A percentile compares a stretch with the other conserved stretches of the same genome.
These are phyloP conservation scores for Chalciporus sphaerocephalus DNA, from an alignment of 768 basidiomycete species.

Conservation along the genomic window DNA sequence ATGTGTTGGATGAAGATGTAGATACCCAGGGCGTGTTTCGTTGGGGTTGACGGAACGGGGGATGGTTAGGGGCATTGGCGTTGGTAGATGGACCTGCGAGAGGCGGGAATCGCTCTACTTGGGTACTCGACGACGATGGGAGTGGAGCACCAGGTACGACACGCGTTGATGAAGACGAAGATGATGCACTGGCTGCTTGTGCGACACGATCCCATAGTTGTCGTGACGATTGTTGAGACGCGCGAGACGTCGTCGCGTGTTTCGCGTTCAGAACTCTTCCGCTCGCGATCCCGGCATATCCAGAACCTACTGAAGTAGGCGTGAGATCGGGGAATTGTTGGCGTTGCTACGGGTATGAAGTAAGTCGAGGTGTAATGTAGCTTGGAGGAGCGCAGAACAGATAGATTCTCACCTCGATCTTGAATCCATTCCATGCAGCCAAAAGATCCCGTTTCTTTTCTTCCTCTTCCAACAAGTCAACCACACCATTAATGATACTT, in stretches of 20 bases:
- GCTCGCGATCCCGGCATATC: conserved; percentile 75
- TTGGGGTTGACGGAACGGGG: conserved; percentile 39
- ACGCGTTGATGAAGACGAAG: conserved; percentile 33
- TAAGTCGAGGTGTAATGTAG: conserved; percentile 2
- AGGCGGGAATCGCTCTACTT: conserved; percentile 28
- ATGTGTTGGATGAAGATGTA: neutral
- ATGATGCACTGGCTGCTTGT: conserved; percentile 58
- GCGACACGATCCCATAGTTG: conserved; percentile 87
- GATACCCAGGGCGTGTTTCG: conserved; percentile 63
- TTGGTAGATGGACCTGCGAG: conserved; percentile 14
- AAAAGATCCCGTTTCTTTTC: conserved; percentile 79
- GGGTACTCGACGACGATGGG: conserved; percentile 29
- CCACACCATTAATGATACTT: conserved; percentile 64
- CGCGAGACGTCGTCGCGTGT: conserved; percentile 59
- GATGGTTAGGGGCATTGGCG: neutral
- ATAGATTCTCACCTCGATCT: conserved; percentile 67
- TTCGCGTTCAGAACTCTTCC: conserved; percentile 85
- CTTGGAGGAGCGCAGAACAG: conserved; percentile 27
- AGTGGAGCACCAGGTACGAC: conserved; percentile 11
- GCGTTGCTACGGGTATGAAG: conserved; percentile 54
- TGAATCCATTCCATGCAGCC: conserved; percentile 77
- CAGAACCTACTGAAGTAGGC: conserved; percentile 53
- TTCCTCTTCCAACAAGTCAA: conserved; percentile 77
- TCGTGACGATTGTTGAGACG: conserved; percentile 53
- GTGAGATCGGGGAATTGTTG: conserved; percentile 79